Evolutionary conservation across 495 filamentous ascomycete species (phyloP).

Genomic region (Pseudomonodictys pantanalensis): DNA sequence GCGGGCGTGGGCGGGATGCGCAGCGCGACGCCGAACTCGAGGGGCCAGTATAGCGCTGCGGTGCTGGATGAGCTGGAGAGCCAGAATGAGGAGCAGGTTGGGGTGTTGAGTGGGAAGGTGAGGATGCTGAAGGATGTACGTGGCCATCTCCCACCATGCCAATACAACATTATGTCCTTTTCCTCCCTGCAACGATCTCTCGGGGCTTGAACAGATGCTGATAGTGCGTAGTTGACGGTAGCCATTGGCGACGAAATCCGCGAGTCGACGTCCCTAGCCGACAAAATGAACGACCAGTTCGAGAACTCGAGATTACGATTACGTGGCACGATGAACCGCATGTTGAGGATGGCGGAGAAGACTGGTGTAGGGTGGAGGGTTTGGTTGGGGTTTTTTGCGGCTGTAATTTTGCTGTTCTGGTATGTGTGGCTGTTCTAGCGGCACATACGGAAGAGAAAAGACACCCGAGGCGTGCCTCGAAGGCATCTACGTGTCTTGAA

Average conservation of each 20-base stretch:
- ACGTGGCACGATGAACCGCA: slow-evolving; percentile 90
- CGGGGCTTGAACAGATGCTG: neutral
- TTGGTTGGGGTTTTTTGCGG: slow-evolving; percentile 82
- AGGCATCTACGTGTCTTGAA: too few relatives aligned
- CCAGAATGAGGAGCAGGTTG: slow-evolving; percentile 89
- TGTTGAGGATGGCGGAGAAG: slow-evolving; percentile 91
- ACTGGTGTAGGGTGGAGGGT: slow-evolving; percentile 93
- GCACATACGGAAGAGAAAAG: neutral
- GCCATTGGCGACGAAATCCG: slow-evolving; percentile 95
- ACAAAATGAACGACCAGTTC: slow-evolving; percentile 88
- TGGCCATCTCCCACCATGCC: too few relatives aligned
- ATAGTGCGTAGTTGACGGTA: slow-evolving; percentile 65
- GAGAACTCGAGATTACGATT: slow-evolving; percentile 77
- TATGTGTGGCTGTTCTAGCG: slow-evolving; percentile 83
- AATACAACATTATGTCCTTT: slow-evolving; percentile 53
- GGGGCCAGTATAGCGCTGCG: slow-evolving; percentile 90
- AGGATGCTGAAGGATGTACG: slow-evolving; percentile 86
- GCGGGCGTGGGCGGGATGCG: slow-evolving; percentile 44
- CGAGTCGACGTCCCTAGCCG: slow-evolving; percentile 75
- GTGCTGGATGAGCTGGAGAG: slow-evolving; percentile 91
- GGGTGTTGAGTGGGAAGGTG: slow-evolving; percentile 88
- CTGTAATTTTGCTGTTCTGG: slow-evolving; percentile 74
- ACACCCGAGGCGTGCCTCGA: too few relatives aligned
- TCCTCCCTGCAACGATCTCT: neutral
- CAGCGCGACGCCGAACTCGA: slow-evolving; percentile 80